phyloP scores from a whole-genome alignment of 208 protist genomes.

The Leishmania martiniquensis region DNA sequence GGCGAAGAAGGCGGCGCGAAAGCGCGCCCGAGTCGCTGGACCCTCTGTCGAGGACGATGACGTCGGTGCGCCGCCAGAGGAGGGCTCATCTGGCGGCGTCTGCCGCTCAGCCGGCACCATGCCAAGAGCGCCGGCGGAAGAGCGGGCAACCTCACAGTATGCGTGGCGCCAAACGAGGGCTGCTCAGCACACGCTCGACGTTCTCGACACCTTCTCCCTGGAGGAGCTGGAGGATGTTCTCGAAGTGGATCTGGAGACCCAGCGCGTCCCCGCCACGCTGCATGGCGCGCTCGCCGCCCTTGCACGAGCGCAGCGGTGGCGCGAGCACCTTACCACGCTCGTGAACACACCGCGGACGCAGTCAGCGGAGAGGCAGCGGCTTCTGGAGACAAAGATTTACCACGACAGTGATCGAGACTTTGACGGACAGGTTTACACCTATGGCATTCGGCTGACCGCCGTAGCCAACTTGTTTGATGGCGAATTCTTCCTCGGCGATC shows the following conservation, averaged over 20 bases:
- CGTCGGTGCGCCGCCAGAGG: neutral
- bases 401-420: constrained; percentile 26
- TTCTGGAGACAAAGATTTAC: constrained; percentile 18
- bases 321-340: constrained; percentile 24
- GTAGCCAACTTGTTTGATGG: constrained; percentile 42
- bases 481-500: constrained; percentile 72
- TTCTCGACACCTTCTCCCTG: constrained; percentile 16
- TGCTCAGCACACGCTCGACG: constrained; percentile 16
- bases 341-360: constrained; percentile 9
- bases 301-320: constrained; percentile 25
- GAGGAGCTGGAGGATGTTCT: constrained; percentile 26
- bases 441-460: constrained; percentile 24
- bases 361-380: constrained; percentile 13
- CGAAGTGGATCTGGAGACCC: constrained; percentile 9
- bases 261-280: constrained; percentile 18
- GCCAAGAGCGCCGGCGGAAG: neutral
- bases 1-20: neutral
- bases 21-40: neutral
- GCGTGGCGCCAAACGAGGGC: neutral
- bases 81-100: constrained; percentile 5
- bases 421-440: constrained; percentile 26
- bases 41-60: neutral
- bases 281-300: constrained; percentile 32
- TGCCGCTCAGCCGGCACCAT: constrained; percentile 6
- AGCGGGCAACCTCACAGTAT: neutral